A percentile compares a stretch with the other conserved stretches of the same genome.
phyloP scores from a whole-genome alignment of 1,139 yeast species.

The Candida buenavistaensis region DNA sequence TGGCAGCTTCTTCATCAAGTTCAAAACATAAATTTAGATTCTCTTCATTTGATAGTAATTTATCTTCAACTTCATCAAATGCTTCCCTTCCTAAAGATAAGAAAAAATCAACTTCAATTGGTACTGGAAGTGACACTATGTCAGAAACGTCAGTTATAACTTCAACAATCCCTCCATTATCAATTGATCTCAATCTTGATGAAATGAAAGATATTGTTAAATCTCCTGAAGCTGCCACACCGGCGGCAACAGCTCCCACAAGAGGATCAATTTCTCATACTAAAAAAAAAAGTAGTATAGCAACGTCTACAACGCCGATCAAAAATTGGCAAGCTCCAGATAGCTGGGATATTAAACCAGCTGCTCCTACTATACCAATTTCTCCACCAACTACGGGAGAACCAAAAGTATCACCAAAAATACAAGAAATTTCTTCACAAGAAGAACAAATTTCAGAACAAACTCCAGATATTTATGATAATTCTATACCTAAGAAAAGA shows the following conservation, averaged over 20 bases:
- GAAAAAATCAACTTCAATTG: not conserved
- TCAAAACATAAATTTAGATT: constrained; percentile 38
- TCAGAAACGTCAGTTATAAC: not conserved
- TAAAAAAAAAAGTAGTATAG: not conserved
- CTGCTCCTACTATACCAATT: not conserved
- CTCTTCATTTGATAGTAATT: constrained; percentile 26
- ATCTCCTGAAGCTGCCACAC: constrained; percentile 15
- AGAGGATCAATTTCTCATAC: too few species aligned
- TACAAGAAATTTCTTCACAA: constrained; percentile 1
- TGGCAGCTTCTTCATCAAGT: constrained; percentile 13
- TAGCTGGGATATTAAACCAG: constrained; percentile 68
- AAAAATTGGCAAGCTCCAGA: constrained; percentile 69
- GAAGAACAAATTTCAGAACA: constrained; percentile 5
- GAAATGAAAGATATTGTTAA: constrained; percentile 57
- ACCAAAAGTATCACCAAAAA: constrained; percentile 1
- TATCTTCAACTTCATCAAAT: constrained; percentile 4
- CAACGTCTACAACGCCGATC: constrained; percentile 1
- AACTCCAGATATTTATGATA: too few species aligned
- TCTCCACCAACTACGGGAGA: constrained; percentile 2
- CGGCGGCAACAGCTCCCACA: constrained; percentile 12
- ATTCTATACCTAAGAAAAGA: constrained; percentile 1
- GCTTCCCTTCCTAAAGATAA: constrained; percentile 4
- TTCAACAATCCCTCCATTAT: constrained; percentile 3
- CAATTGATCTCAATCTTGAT: constrained; percentile 47
- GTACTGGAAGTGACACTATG: constrained; percentile 1